Evolutionary conservation across 768 basidiomycete species (phyloP).

Genomic region (Pseudohyphozyma bogoriensis): DNA sequence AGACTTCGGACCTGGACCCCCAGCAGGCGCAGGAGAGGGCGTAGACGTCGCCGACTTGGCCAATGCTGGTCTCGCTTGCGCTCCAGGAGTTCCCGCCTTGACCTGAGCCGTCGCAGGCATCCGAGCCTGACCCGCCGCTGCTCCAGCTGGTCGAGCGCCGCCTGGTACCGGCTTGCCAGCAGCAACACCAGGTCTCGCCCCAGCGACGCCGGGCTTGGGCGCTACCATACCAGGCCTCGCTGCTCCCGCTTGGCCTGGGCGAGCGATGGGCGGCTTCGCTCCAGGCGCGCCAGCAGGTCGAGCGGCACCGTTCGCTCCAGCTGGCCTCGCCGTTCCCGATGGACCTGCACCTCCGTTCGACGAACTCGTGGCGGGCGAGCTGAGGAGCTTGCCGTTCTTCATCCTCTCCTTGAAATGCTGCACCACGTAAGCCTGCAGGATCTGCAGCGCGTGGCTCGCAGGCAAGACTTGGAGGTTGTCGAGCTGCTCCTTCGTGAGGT

Average conservation of each 20-base stretch:
- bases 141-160: too few relatives aligned
- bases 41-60: background rate
- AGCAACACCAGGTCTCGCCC: too few relatives aligned
- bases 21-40: background rate
- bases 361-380: background rate
- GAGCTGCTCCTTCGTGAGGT: conserved; percentile 61
- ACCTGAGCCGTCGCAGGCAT: too few relatives aligned
- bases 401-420: conserved; percentile 69
- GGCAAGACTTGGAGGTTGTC: conserved; percentile 68
- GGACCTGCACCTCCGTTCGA: background rate
- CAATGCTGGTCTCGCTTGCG: background rate
- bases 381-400: background rate
- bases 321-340: background rate
- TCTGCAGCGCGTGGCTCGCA: conserved; percentile 66
- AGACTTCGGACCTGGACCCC: background rate
- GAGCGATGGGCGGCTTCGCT: background rate
- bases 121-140: too few relatives aligned
- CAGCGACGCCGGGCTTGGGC: too few relatives aligned
- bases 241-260: background rate
- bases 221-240: too few relatives aligned
- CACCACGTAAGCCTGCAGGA: conserved; percentile 75
- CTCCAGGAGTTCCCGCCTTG: too few relatives aligned
- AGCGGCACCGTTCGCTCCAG: background rate
- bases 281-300: background rate
- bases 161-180: too few relatives aligned